A percentile compares a stretch with the other conserved stretches of the same genome.
These are phyloP conservation scores for Canavalia ensiformis DNA, from an alignment of 306 rosid species.

Conservation along the genomic window DNA sequence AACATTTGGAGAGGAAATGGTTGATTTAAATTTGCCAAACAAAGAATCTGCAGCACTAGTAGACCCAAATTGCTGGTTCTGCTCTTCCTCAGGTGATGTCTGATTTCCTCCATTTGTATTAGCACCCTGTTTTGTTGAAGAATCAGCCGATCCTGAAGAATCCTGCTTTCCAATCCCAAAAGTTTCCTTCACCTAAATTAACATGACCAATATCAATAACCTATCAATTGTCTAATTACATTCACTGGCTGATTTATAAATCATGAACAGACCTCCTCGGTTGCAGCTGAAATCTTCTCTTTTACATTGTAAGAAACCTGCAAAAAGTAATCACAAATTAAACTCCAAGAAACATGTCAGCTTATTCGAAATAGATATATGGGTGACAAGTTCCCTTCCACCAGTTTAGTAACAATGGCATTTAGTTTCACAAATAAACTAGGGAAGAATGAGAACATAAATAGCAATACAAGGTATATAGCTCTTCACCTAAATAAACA, in stretches of 20 bases:
- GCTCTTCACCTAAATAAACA: background rate
- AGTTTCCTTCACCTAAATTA: constrained; percentile 78
- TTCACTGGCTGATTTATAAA: constrained; percentile 19
- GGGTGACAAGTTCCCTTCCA: constrained; percentile 19
- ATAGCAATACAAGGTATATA: constrained; percentile 12
- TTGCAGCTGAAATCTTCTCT: constrained; percentile 86
- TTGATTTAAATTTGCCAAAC: constrained; percentile 78
- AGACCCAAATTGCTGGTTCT: constrained; percentile 56
- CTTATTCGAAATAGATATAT: constrained; percentile 36
- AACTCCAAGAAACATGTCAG: constrained; percentile 30
- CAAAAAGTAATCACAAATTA: constrained; percentile 34
- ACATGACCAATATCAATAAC: constrained; percentile 44
- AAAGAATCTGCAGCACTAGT: constrained; percentile 66
- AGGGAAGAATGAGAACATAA: constrained; percentile 18
- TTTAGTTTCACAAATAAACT: constrained; percentile 15
- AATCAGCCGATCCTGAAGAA: constrained; percentile 62
- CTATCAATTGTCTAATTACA: constrained; percentile 30
- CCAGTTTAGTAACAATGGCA: constrained; percentile 19
- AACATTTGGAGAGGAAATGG: constrained; percentile 66
- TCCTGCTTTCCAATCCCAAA: constrained; percentile 76
- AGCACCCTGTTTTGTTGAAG: constrained; percentile 62
- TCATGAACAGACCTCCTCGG: constrained; percentile 76
- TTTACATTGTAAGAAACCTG: constrained; percentile 86
- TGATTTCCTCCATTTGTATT: constrained; percentile 58
- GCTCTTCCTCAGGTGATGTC: constrained; percentile 59